phyloP scores from a whole-genome alignment of 805 yeast genomes.

The Wickerhamiella occidentalis region DNA sequence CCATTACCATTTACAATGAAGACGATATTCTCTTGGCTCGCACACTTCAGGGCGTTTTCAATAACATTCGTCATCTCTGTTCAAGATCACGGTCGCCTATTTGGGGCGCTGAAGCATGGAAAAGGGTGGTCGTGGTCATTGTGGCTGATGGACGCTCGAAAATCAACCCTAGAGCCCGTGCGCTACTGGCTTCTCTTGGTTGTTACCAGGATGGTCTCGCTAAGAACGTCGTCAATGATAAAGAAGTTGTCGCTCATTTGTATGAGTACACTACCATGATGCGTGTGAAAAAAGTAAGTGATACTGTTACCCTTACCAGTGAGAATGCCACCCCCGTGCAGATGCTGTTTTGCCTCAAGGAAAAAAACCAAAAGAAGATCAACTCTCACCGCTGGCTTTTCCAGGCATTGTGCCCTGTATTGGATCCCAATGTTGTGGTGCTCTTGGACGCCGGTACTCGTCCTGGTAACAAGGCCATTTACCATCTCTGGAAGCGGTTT shows the following conservation, averaged over 20 bases:
- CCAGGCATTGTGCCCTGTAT: conserved; percentile 75
- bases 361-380: conserved; percentile 76
- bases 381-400: conserved; percentile 96
- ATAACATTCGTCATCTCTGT: conserved; percentile 66
- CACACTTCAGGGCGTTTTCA: conserved; percentile 82
- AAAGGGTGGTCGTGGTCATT: conserved; percentile 76
- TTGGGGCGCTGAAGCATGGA: conserved; percentile 97
- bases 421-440: conserved; percentile 73
- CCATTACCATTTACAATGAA: conserved; percentile 84
- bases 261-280: conserved; percentile 91
- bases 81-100: conserved; percentile 48
- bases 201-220: conserved; percentile 94
- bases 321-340: conserved; percentile 70
- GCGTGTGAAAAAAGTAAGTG: conserved; percentile 58
- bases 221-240: conserved; percentile 74
- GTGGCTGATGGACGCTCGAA: conserved; percentile 88
- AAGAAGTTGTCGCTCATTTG: conserved; percentile 71
- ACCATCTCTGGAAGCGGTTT: conserved; percentile 82
- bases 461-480: conserved; percentile 73
- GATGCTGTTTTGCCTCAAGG: conserved; percentile 78
- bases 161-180: conserved; percentile 65
- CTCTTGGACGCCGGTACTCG: conserved; percentile 90
- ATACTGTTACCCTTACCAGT: conserved; percentile 54
- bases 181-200: conserved; percentile 75
- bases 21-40: conserved; percentile 69